These are phyloP conservation scores for Trypethelium eluteriae DNA, from an alignment of 495 filamentous ascomycete genomes.

Conservation along the genomic window DNA sequence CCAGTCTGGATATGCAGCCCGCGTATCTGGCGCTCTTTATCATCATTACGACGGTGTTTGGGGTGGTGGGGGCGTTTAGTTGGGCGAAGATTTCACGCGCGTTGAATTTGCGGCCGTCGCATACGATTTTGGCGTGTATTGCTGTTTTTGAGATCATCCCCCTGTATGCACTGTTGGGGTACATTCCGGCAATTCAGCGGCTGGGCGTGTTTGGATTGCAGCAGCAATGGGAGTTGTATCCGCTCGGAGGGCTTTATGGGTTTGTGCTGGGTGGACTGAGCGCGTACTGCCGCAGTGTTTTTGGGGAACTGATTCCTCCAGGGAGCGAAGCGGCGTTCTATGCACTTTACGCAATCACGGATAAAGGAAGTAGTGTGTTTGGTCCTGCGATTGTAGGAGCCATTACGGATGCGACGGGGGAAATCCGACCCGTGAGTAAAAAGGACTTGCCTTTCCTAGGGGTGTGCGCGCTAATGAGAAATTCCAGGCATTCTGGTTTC, in stretches of 20 bases:
- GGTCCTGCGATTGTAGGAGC: conserved; percentile 88
- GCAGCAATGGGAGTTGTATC: conserved; percentile 95
- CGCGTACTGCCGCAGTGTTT: conserved; percentile 87
- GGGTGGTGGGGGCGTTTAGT: conserved; percentile 78
- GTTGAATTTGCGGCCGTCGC: conserved; percentile 60
- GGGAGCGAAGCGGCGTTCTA: conserved; percentile 95
- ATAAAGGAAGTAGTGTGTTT: conserved; percentile 92
- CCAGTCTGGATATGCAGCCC: conserved; percentile 78
- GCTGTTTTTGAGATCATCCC: conserved; percentile 86
- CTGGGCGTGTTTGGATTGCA: conserved; percentile 78
- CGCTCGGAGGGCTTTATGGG: conserved; percentile 81
- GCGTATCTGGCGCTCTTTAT: conserved; percentile 87
- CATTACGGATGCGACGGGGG: conserved; percentile 81
- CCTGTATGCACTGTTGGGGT: conserved; percentile 82
- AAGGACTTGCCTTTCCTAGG: neutral
- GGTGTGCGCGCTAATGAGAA: neutral
- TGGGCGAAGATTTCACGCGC: conserved; percentile 70
- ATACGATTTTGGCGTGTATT: conserved; percentile 88
- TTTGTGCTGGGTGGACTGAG: conserved; percentile 89
- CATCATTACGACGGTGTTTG: conserved; percentile 75
- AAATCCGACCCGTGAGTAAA: conserved; percentile 60
- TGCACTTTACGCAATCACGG: conserved; percentile 92
- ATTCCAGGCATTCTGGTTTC: conserved; percentile 72
- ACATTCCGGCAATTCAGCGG: conserved; percentile 68
- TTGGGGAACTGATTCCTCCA: conserved; percentile 84